A percentile compares a stretch with the other conserved stretches of the same genome.
These are phyloP conservation scores for Wakefieldia striispora DNA, from an alignment of 768 basidiomycete genomes.

Conservation along the genomic window DNA sequence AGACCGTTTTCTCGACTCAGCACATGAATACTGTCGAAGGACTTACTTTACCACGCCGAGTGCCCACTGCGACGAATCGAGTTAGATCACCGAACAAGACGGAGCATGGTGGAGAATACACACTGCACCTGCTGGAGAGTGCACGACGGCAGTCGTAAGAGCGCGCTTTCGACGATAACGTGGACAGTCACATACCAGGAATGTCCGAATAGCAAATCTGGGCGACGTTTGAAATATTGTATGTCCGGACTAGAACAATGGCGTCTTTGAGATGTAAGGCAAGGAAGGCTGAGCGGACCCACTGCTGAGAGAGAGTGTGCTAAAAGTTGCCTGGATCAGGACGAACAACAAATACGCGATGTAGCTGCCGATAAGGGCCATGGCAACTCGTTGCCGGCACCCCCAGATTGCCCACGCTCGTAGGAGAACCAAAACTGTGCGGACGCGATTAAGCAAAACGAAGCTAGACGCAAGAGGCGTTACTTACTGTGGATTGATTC, in stretches of 20 bases:
- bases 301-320: background rate
- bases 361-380: slow-evolving; percentile 7
- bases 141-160: background rate
- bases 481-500: slow-evolving; percentile 19
- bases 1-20: too few relatives aligned
- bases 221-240: background rate
- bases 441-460: background rate
- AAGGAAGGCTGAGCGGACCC: background rate
- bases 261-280: background rate
- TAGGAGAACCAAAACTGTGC: slow-evolving; percentile 15
- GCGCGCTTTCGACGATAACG: background rate
- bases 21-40: background rate
- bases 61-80: slow-evolving; percentile 3
- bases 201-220: background rate
- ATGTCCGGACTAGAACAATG: background rate
- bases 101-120: background rate
- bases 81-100: background rate
- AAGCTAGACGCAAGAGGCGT: too few relatives aligned
- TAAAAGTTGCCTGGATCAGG: background rate
- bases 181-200: slow-evolving; percentile 1
- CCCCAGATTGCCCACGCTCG: slow-evolving; percentile 24
- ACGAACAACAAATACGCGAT: background rate
- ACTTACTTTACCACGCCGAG: slow-evolving; percentile 3
- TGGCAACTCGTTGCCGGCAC: background rate
- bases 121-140: background rate